Base-by-base conservation (phyloP, 2,329 filamentous ascomycete species). In the Aspergillus oerlinghausenensis region DNA sequence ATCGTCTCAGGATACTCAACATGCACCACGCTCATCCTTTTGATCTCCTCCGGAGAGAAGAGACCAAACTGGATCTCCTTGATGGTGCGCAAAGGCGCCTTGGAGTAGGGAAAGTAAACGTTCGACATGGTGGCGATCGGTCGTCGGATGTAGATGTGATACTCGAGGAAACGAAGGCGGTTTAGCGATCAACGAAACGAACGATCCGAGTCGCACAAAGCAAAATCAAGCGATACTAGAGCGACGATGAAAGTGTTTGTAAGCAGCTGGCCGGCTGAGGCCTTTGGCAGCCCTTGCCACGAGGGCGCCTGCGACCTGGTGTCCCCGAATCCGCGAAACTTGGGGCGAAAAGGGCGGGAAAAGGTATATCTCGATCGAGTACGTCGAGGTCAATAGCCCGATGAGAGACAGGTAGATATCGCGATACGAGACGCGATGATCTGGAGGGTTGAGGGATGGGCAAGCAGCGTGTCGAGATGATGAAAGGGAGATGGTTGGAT, bases 61-160 rank as follows among this genome's bases (percentile, higher is more conserved):
- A 99, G 85, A 72, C 94, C 94, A 73, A 99, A 99, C 82, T 99
- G 95, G 69, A 99, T 96, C 83, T 99, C 95, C 83, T 97, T 88
- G 70, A 99, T 92, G 65, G 89, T 96, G 82, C 94, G 93, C 84
- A 97, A 84, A 76, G 92, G 92, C 85, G 90, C 92, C 84, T 89
- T 92, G 75, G 90, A 96, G 78, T 92, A 90, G 72, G 88, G 83
- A 73, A 96, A 96, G 74, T 88, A 88, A 66, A 93, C 87, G 79
- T 95, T 96, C 80, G 93, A 85, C 94, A 99, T 96, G 71, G 70
- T 90, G 78, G 73, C 74, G 71, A 65, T 71, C 65, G 67, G 65
- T 71, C 65, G 67, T 62, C 57, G 61, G 57, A 59, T 63, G 14
- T 17, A 54, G 55, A 61, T 49, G 54, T 53, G 55, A 49, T 42